Conservation (phyloP, 73 alveolate genomes). For the Paramecium bursaria region DNA sequence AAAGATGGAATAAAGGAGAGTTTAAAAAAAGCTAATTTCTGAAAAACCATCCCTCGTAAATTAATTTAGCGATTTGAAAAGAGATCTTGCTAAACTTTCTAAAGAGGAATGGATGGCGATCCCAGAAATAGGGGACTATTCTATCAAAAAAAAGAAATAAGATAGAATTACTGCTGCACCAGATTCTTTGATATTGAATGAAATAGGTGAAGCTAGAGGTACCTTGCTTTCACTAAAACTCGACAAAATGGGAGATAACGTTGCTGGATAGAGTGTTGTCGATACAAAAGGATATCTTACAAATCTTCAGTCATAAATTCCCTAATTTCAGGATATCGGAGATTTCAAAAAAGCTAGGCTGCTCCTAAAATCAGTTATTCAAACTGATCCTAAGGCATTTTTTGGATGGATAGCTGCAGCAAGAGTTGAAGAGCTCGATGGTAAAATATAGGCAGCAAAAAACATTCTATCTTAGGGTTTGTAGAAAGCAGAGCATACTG, state of each 20-base stretch:
- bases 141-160: conserved; percentile 69
- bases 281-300: conserved; percentile 76
- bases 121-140: conserved; percentile 77
- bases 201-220: conserved; percentile 72
- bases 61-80: conserved; percentile 80
- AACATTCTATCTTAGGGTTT: conserved; percentile 87
- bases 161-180: conserved; percentile 85
- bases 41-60: conserved; percentile 62
- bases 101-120: conserved; percentile 80
- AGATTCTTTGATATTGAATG: conserved; percentile 73
- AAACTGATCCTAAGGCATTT: conserved; percentile 89
- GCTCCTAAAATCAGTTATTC: conserved; percentile 82
- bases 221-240: conserved; percentile 69
- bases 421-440: conserved; percentile 95
- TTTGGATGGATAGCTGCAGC: conserved; percentile 97
- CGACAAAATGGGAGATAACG: conserved; percentile 63
- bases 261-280: conserved; percentile 67
- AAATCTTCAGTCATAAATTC: conserved; percentile 37
- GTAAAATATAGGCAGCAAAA: conserved; percentile 90
- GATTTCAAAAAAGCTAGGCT: conserved; percentile 92
- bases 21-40: conserved; percentile 65
- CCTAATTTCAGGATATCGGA: conserved; percentile 77
- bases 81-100: conserved; percentile 76
- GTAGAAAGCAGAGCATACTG: conserved; percentile 84
- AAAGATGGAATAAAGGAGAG: conserved; percentile 80